Evolutionary conservation across 2,329 filamentous ascomycete species (phyloP), one percentile per base, ranked within the genome.

Genomic region (Pseudocercospora macadamiae): DNA sequence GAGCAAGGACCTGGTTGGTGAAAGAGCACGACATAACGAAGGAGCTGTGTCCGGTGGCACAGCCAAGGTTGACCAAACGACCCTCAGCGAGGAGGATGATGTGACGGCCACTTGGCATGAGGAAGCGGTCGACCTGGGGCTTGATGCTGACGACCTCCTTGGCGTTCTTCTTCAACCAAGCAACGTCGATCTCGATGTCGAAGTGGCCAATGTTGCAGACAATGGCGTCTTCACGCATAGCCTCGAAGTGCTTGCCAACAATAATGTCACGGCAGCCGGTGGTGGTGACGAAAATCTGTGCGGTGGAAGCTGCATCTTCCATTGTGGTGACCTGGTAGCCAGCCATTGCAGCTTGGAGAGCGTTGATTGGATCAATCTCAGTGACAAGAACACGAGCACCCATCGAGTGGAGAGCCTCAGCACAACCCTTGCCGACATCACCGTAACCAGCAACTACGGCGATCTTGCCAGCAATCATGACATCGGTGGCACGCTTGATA

Each of bases 21-120:
- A 99, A 99, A 66, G 93, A 97, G 89, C 95, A 99, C 73, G 93
- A 97, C 95, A 99, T 97, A 85, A 99, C 95, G 81, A 99, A 99
- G 54, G 93, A 97, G 70, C 93, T 96, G 89, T 99, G 95, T 70
- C 95, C 95, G 66, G 95, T 99, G 76, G 95, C 95, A 81, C 95
- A 99, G 80, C 95, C 95, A 72, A 99, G 86, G 89, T 99, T 99
- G 83, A 99, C 95, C 68, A 99, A 90, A 84, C 95, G 93, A 71
- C 95, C 95, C 85, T 97, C 95, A 66, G 95, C 95, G 66, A 99
- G 88, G 73, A 99, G 92, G 81, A 99, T 96, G 85, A 99, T 93
- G 86, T 97, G 89, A 73, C 90, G 89, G 81, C 95, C 95, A 81
- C 78, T 95, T 79, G 89, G 83, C 90, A 99, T 95, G 72, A 89